Percentiles rank a stretch among this genome's conserved stretches.
Conservation (phyloP, 2,329 filamentous ascomycete genomes). For the Colletotrichum lentis region DNA sequence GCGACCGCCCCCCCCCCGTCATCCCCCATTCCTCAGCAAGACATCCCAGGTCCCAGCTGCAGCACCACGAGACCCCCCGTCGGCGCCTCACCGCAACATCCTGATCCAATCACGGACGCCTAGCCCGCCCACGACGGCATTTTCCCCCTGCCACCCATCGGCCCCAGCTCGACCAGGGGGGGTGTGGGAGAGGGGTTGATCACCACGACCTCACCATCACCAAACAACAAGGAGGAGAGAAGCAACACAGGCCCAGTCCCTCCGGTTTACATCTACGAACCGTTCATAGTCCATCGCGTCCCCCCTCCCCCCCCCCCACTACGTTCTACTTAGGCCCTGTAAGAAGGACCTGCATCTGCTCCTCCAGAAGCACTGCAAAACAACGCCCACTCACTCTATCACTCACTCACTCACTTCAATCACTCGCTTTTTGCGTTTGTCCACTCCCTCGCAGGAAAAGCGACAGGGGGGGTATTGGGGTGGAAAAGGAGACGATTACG, state of each 20-base stretch:
- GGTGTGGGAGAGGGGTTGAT: constrained; percentile 7
- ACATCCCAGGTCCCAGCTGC: constrained; percentile 37
- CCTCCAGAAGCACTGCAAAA: constrained; percentile 1
- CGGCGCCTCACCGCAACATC: constrained; percentile 37
- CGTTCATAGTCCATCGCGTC: constrained; percentile 4
- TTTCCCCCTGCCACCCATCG: constrained; percentile 30
- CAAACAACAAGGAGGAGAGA: not conserved
- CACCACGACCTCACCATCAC: constrained; percentile 9
- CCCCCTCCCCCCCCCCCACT: too few species aligned
- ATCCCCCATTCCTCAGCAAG: constrained; percentile 36
- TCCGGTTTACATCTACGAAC: constrained; percentile 11
- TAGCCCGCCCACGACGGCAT: constrained; percentile 32
- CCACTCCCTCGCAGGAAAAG: not conserved
- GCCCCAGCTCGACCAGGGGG: not conserved
- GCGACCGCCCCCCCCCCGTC: not conserved
- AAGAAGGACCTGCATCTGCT: constrained; percentile 17
- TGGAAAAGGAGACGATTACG: constrained; percentile 3
- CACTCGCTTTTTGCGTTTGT: not conserved
- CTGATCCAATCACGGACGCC: constrained; percentile 34
- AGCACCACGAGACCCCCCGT: constrained; percentile 33
- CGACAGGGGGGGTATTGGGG: constrained; percentile 19
- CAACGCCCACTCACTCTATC: not conserved
- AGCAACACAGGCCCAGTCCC: constrained; percentile 15
- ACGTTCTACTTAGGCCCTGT: constrained; percentile 6
- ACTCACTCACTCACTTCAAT: too few species aligned